Evolutionary conservation across 495 filamentous ascomycete genomes (phyloP).

Genomic region (Penicillium bovifimosum): DNA sequence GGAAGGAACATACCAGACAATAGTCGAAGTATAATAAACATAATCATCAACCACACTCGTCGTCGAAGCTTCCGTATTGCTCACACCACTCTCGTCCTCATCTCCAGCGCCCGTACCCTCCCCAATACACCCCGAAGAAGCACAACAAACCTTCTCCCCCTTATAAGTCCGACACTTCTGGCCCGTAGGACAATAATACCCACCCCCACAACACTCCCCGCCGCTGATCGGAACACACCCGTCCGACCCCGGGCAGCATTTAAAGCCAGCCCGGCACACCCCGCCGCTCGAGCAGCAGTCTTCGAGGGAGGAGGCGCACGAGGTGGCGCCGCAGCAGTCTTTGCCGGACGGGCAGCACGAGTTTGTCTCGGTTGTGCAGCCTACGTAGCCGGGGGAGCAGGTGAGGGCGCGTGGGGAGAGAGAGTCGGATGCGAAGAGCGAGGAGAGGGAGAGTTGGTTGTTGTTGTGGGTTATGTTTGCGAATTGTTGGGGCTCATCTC

Average conservation of each 20-base stretch:
- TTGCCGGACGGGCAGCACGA: constrained; percentile 13
- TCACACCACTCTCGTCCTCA: neutral
- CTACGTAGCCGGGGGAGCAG: constrained; percentile 11
- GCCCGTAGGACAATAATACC: constrained; percentile 17
- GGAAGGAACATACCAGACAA: constrained; percentile 16
- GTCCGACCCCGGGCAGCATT: constrained; percentile 12
- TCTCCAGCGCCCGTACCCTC: constrained; percentile 4
- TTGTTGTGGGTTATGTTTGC: neutral
- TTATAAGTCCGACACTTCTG: constrained; percentile 12
- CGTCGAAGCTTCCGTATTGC: constrained; percentile 1
- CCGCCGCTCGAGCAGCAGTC: constrained; percentile 13
- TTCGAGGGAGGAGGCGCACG: constrained; percentile 11
- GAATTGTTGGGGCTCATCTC: constrained; percentile 5
- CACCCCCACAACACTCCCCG: constrained; percentile 17
- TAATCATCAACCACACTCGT: neutral
- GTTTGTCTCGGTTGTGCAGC: constrained; percentile 8
- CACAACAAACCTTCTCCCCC: constrained; percentile 15
- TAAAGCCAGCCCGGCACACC: constrained; percentile 15
- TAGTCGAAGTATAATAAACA: constrained; percentile 17
- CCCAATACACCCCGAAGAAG: constrained; percentile 13
- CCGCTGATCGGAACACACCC: constrained; percentile 14
- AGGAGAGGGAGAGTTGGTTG: neutral
- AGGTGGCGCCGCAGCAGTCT: constrained; percentile 15
- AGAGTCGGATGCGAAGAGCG: neutral
- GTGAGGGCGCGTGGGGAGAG: neutral